Base-by-base conservation (phyloP, 495 filamentous ascomycete genomes). In the Tuber melanosporum region DNA sequence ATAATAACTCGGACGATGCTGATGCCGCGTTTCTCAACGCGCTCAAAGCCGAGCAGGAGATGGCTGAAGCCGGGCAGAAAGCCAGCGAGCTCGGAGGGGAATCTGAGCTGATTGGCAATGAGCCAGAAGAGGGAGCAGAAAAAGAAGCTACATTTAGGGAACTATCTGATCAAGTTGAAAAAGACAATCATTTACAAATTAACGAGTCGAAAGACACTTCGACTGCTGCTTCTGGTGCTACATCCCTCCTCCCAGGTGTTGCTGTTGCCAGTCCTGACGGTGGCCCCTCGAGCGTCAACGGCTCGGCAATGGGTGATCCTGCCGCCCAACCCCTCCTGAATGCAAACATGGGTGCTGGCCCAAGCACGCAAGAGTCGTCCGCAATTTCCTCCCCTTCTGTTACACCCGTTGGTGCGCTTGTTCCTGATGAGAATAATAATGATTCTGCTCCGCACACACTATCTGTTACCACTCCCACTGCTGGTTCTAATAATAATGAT, bases 181-280 rank as follows among this genome's bases (percentile, higher is more conserved):
- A 80, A 80, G 78, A 80, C 79, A 80, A 73, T 76, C 77, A 76
- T 80, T 80, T 80, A 78, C 79, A 80, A 80, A 80, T 66, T 80
- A 77, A 77, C 57, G 78, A 71, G 77, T 80, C 69, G 77, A 78
- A 80, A 80, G 78, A 80, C 75, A 74, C 79, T 62, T 80, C 77
- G 57, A 49, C 47, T 70, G 49, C 73, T 79, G 78, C 79, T 71
- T 79, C 77, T 46, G 49, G 36, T 70, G 49, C 52, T 76, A 52
- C 78, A 71, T 80, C 78, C 75, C 78, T 79, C 75, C 78, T 79
- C 77, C 78, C 77, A 75, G 70, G 49, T 78, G 70, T 74, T 80
- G 43, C 70, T 76, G 71, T 80, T 80, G 79, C 74, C 74, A 80
- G 78, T 80, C 78, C 77, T 71, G 76, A 80, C 71, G 79, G 71